Base-by-base conservation (phyloP, 2,329 filamentous ascomycete genomes). In the Colletotrichum incanum region DNA sequence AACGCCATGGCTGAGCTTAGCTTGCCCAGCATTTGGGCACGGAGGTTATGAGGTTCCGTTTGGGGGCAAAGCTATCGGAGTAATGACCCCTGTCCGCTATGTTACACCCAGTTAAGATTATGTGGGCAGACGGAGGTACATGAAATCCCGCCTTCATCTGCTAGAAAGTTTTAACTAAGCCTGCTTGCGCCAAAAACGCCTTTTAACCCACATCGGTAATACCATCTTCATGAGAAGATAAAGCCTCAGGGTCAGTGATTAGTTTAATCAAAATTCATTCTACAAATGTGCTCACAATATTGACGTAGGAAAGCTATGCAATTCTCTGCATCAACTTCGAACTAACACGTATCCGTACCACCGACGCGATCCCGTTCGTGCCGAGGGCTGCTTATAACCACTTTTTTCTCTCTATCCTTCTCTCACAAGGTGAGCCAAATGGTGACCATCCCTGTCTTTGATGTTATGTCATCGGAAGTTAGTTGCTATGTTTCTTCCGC, bases 401-500 rank as follows among this genome's bases (percentile, higher is more conserved):
- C n/a, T n/a, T n/a, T n/a, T n/a, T n/a, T n/a, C n/a, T n/a, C n/a
- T n/a, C n/a, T n/a, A n/a, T n/a, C n/a, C n/a, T n/a, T n/a, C n/a
- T n/a, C n/a, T n/a, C n/a, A n/a, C n/a, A n/a, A n/a, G 47, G n/a
- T 12, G 2, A 14, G 47, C 3, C 18, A 11, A n/a, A 55, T 20
- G 12, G 11, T 20, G 1, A 3, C 2, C 11, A 20, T 37, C 31
- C 31, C 20, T 55, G 52, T 28, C 52, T 20, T 8, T 0, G 1
- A 1, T 1, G 4, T 16, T 63, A 52, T 62, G 60, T 63, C 23
- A 63, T 52, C 60, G 60, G 60, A 63, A 16, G 28, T 2, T 26
- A 0, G 0, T 5, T 2, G 6, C 1, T 0, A 1, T 16, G 1
- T 1, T 0, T 5, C 12, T 23, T 50, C 60, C 60, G 60, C 45